phyloP scores from a whole-genome alignment of 2,329 filamentous ascomycete genomes.

The Akanthomyces dipterigenus region DNA sequence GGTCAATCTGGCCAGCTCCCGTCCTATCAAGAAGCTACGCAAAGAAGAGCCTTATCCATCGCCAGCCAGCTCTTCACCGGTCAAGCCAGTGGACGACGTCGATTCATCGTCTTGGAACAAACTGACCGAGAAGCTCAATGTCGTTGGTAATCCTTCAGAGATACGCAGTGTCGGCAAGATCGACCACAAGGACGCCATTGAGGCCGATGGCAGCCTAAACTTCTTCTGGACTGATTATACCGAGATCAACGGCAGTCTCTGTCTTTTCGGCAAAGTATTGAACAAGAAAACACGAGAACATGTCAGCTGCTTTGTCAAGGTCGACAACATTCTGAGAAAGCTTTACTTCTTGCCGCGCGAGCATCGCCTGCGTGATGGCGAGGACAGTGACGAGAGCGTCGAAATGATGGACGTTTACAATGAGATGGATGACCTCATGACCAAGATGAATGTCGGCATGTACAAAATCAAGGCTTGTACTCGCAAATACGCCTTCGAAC shows the following conservation, averaged over 20 bases:
- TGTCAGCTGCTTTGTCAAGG: slow-evolving; percentile 90
- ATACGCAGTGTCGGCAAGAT: slow-evolving; percentile 68
- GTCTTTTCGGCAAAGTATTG: slow-evolving; percentile 91
- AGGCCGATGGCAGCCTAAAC: slow-evolving; percentile 82
- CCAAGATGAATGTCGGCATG: slow-evolving; percentile 74
- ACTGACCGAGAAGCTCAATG: slow-evolving; percentile 78
- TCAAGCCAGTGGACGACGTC: slow-evolving; percentile 53
- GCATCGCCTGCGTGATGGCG: slow-evolving; percentile 47
- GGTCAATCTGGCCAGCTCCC: slow-evolving; percentile 78
- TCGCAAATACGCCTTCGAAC: slow-evolving; percentile 92
- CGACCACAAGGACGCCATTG: slow-evolving; percentile 76
- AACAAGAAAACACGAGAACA: slow-evolving; percentile 75
- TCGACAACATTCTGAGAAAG: slow-evolving; percentile 90
- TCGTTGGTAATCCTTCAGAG: slow-evolving; percentile 68
- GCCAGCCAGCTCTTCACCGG: slow-evolving; percentile 71
- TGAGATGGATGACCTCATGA: slow-evolving; percentile 86
- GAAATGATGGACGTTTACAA: slow-evolving; percentile 84
- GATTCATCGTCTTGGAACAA: slow-evolving; percentile 86
- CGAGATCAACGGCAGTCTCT: slow-evolving; percentile 84
- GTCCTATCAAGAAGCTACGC: slow-evolving; percentile 63
- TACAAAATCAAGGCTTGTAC: slow-evolving; percentile 90
- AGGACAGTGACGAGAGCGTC: slow-evolving; percentile 68
- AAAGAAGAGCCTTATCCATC: slow-evolving; percentile 62
- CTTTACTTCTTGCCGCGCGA: slow-evolving; percentile 87
- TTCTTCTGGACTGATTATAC: slow-evolving; percentile 98